These are phyloP conservation scores for Chalciporus piperatus DNA, from an alignment of 768 basidiomycete species.

Conservation along the genomic window DNA sequence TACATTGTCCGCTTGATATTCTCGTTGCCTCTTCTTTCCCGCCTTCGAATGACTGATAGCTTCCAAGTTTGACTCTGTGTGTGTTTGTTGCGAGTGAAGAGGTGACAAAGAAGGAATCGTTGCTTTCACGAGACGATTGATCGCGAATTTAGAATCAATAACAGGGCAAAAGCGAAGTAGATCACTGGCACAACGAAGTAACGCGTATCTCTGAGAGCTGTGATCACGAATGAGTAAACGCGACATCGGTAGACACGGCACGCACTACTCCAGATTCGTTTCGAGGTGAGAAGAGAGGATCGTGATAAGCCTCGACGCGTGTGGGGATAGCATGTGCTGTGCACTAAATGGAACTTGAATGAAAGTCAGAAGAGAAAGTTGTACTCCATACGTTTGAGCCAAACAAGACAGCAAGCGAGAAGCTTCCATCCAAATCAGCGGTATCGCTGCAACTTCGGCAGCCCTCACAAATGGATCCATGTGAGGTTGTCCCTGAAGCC, in stretches of 20 bases:
- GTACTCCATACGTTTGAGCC: slow-evolving; percentile 43
- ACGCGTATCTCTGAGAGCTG: slow-evolving; percentile 38
- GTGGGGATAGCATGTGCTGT: slow-evolving; percentile 52
- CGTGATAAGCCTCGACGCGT: slow-evolving; percentile 50
- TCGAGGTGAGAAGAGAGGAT: slow-evolving; percentile 62
- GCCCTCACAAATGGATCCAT: slow-evolving; percentile 49
- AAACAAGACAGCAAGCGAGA: slow-evolving; percentile 51
- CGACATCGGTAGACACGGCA: neutral
- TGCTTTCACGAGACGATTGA: slow-evolving; percentile 53
- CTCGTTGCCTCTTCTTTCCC: slow-evolving; percentile 66
- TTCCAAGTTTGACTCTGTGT: slow-evolving; percentile 23
- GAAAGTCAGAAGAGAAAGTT: neutral
- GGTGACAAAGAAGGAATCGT: slow-evolving; percentile 48
- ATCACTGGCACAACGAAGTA: slow-evolving; percentile 45
- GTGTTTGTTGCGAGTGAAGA: slow-evolving; percentile 43
- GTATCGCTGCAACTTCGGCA: slow-evolving; percentile 49
- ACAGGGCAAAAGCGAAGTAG: slow-evolving; percentile 44
- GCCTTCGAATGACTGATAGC: slow-evolving; percentile 39
- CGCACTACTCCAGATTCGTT: slow-evolving; percentile 48
- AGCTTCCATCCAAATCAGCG: slow-evolving; percentile 50
- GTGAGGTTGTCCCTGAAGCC: slow-evolving; percentile 43
- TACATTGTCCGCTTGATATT: slow-evolving; percentile 73
- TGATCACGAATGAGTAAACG: slow-evolving; percentile 4
- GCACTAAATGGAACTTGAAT: slow-evolving; percentile 37
- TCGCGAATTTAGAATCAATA: slow-evolving; percentile 45